Percentiles rank a stretch among this genome's conserved stretches.
These are phyloP conservation scores for Yamadazyma paraphyllophila DNA, from an alignment of 805 yeast genomes.

Conservation along the genomic window DNA sequence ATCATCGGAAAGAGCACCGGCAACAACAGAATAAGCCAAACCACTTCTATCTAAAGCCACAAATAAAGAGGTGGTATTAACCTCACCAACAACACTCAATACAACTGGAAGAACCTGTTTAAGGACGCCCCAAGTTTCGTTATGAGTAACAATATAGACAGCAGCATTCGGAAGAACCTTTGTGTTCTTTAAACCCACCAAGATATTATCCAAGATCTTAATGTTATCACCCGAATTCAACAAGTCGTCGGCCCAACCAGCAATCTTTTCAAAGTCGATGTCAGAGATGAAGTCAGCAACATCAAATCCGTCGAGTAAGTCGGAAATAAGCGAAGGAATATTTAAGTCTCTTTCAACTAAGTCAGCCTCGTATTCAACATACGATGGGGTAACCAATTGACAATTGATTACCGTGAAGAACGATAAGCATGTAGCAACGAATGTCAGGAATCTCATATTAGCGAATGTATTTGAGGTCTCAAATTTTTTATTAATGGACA, in stretches of 20 bases:
- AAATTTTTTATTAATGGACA: not conserved
- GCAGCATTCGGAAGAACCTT: constrained; percentile 25
- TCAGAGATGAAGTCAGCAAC: constrained; percentile 16
- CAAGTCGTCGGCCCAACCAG: constrained; percentile 27
- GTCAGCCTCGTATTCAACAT: constrained; percentile 9
- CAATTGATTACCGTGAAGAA: constrained; percentile 10
- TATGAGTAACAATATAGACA: constrained; percentile 22
- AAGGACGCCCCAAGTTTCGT: constrained; percentile 20
- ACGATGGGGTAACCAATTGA: constrained; percentile 9
- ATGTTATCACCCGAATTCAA: constrained; percentile 20
- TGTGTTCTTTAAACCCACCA: constrained; percentile 21
- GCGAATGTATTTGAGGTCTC: not conserved
- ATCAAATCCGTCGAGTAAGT: constrained; percentile 19
- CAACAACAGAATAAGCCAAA: constrained; percentile 25
- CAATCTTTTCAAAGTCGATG: constrained; percentile 22
- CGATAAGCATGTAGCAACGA: constrained; percentile 15
- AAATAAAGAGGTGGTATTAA: constrained; percentile 25
- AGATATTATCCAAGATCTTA: constrained; percentile 22
- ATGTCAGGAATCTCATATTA: constrained; percentile 16
- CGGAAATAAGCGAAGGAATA: constrained; percentile 13
- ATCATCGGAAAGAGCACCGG: constrained; percentile 21
- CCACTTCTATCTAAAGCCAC: constrained; percentile 30
- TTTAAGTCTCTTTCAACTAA: constrained; percentile 17
- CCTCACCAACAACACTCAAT: constrained; percentile 14
- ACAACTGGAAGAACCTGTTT: constrained; percentile 17